Conservation (phyloP, 768 basidiomycete genomes). For the Mrakia frigida region DNA sequence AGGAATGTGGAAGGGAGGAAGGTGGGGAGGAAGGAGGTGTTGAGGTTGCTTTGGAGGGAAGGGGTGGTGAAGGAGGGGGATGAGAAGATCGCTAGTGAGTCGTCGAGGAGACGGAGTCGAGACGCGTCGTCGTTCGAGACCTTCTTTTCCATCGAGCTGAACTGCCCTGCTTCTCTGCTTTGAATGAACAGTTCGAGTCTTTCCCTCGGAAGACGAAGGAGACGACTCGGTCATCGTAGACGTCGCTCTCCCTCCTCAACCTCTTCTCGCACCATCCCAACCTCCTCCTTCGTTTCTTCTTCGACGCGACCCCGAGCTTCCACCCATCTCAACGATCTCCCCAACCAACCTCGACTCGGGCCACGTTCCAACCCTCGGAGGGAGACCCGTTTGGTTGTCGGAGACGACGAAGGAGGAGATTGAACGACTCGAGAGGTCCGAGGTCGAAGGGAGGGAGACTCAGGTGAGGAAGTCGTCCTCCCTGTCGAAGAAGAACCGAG, state of each 20-base stretch:
- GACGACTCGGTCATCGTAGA: background rate
- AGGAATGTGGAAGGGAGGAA: background rate
- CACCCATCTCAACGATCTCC: background rate
- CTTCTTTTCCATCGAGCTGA: too few relatives aligned
- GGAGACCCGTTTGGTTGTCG: background rate
- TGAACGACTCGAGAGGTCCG: background rate
- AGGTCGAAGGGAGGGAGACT: background rate
- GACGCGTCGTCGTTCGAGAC: too few relatives aligned
- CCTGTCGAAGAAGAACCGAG: background rate
- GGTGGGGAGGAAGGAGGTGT: background rate
- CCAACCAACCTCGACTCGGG: background rate
- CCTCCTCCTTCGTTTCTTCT: background rate
- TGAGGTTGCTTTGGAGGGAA: background rate
- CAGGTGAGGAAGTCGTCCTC: background rate
- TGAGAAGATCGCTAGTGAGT: too few relatives aligned
- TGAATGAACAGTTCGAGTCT: background rate
- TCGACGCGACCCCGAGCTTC: background rate
- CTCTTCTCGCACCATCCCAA: too few relatives aligned
- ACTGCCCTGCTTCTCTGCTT: background rate
- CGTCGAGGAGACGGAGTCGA: too few relatives aligned
- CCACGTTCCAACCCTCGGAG: background rate
- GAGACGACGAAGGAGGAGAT: constrained; percentile 12
- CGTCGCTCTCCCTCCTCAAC: background rate
- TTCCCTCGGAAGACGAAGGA: background rate
- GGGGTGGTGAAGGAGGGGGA: background rate